Percentiles rank a stretch among this genome's conserved stretches.
Conservation (phyloP, 257 asterid species). For the Scutellaria barbata region DNA sequence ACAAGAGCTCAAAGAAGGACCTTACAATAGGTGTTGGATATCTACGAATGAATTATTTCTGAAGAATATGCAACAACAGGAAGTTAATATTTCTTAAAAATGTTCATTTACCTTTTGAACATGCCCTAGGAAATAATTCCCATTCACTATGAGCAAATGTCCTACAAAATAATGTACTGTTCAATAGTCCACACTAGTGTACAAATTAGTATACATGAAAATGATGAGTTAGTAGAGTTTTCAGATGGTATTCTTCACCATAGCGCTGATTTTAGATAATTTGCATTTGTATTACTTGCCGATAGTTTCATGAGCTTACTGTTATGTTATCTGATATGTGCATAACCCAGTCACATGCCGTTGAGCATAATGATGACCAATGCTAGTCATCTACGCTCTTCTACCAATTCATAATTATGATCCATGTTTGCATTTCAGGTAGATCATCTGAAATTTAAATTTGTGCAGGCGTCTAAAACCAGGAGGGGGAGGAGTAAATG, state of each 20-base stretch:
- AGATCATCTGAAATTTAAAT: slow-evolving; percentile 46
- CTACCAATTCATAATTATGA: slow-evolving; percentile 29
- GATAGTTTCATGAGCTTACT: background rate
- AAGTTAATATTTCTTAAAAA: background rate
- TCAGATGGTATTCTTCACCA: slow-evolving; percentile 5
- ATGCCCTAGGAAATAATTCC: background rate
- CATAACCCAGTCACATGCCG: background rate
- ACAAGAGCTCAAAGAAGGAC: background rate
- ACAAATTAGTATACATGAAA: slow-evolving; percentile 1
- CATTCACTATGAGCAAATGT: background rate
- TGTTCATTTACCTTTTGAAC: background rate
- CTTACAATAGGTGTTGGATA: background rate
- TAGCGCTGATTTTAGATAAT: background rate
- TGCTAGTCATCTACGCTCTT: slow-evolving; percentile 9
- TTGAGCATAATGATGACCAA: slow-evolving; percentile 9
- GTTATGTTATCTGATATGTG: background rate
- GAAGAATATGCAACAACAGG: background rate
- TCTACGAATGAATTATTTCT: background rate
- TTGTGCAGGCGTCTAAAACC: slow-evolving; percentile 81
- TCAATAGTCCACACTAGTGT: background rate
- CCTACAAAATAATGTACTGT: background rate
- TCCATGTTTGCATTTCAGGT: slow-evolving; percentile 30
- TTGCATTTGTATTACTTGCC: background rate
- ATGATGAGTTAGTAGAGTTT: background rate
- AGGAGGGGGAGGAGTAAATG: slow-evolving; percentile 96